A percentile compares a stretch with the other conserved stretches of the same genome.
These are phyloP conservation scores for Homolaphlyctis polyrhiza DNA, from an alignment of 371 early-diverging fungal species.

Conservation along the genomic window DNA sequence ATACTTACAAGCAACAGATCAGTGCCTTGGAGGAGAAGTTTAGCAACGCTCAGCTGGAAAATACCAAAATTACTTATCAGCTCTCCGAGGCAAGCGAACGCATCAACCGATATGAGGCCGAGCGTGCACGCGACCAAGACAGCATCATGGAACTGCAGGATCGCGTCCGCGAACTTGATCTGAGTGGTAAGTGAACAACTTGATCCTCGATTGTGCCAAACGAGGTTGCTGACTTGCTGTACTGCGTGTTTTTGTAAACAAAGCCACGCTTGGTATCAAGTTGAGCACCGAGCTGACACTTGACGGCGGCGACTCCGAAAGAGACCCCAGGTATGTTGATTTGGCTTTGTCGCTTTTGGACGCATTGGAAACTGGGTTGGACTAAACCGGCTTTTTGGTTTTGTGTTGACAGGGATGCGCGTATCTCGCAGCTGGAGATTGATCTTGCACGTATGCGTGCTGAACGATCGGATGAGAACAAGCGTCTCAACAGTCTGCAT, in stretches of 20 bases:
- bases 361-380: no score
- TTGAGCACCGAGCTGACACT: no score
- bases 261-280: no score
- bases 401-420: no score
- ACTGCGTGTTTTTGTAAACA: no score
- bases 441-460: slow-evolving; percentile 44
- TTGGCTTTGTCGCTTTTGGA: no score
- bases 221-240: no score
- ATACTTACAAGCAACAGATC: slow-evolving; percentile 82
- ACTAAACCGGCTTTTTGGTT: no score
- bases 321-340: no score
- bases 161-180: slow-evolving; percentile 67
- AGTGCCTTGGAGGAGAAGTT: slow-evolving; percentile 66
- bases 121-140: slow-evolving; percentile 23
- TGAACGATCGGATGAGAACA: slow-evolving; percentile 11
- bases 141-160: slow-evolving; percentile 38
- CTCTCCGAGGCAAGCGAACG: slow-evolving; percentile 58
- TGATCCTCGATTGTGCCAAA: no score
- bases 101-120: slow-evolving; percentile 59
- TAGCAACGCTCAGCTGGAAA: slow-evolving; percentile 60
- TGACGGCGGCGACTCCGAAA: no score
- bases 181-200: not conserved
- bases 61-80: slow-evolving; percentile 68
- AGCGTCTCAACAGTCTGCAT: slow-evolving; percentile 34
- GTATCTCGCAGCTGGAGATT: slow-evolving; percentile 71